These are phyloP conservation scores for Haematococcus lacustris DNA, from an alignment of 139 green algal species.

Conservation along the genomic window DNA sequence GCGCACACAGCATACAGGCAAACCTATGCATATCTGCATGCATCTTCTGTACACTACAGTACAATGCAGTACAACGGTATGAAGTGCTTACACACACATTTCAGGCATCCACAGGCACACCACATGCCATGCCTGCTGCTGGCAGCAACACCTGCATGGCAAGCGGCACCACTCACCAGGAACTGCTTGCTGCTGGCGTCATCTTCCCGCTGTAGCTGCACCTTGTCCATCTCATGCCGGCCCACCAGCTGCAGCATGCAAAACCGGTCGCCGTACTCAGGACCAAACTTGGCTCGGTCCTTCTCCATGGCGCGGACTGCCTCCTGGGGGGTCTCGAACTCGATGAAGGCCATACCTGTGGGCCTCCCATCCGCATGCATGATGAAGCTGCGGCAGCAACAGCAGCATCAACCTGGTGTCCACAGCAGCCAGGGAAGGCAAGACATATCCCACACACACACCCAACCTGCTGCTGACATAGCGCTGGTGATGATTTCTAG, in stretches of 20 bases:
- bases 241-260: slow-evolving; percentile 67
- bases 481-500: no score
- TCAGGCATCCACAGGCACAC: background rate
- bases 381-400: slow-evolving; percentile 69
- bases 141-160: background rate
- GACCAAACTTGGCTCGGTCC: slow-evolving; percentile 59
- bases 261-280: slow-evolving; percentile 62
- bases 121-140: background rate
- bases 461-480: no score
- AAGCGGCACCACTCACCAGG: slow-evolving; percentile 23
- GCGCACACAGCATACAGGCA: background rate
- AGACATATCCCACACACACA: no score
- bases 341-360: slow-evolving; percentile 78
- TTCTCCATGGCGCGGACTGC: slow-evolving; percentile 59
- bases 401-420: no score
- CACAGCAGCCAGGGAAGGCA: no score
- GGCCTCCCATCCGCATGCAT: slow-evolving; percentile 61
- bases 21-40: no score
- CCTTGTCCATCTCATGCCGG: slow-evolving; percentile 60
- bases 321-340: slow-evolving; percentile 73
- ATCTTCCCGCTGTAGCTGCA: slow-evolving; percentile 46
- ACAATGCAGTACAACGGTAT: background rate
- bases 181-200: slow-evolving; percentile 19
- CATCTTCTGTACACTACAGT: no score
- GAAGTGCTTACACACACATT: background rate